Evolutionary conservation across 1,284 basidiomycete genomes (phyloP).

Genomic region (Puccinia horiana): DNA sequence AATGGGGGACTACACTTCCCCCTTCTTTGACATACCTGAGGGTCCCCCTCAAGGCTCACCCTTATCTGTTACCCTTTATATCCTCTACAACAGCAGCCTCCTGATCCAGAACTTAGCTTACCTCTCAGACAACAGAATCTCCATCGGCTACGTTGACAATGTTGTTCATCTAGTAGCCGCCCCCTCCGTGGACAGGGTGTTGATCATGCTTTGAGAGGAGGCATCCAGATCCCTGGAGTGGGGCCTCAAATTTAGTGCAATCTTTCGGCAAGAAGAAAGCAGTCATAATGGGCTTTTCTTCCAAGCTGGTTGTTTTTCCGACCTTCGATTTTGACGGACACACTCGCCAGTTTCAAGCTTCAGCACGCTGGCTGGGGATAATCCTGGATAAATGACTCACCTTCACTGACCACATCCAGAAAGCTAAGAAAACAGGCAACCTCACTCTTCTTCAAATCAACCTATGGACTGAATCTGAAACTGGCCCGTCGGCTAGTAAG

Average conservation of each 20-base stretch:
- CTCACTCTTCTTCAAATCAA: neutral
- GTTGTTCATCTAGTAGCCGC: slow-evolving; percentile 22
- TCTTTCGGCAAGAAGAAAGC: slow-evolving; percentile 23
- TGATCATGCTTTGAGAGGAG: neutral
- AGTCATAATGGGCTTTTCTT: neutral
- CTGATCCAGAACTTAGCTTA: neutral
- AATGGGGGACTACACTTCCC: slow-evolving; percentile 7
- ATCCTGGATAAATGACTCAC: slow-evolving; percentile 55
- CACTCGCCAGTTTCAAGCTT: neutral
- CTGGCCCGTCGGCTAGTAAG: neutral
- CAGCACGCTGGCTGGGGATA: slow-evolving; percentile 58
- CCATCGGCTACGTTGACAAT: slow-evolving; percentile 21
- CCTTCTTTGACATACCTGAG: neutral
- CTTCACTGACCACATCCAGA: slow-evolving; percentile 55
- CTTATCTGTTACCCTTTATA: slow-evolving; percentile 31
- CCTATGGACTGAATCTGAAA: slow-evolving; percentile 9
- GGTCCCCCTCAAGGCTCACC: slow-evolving; percentile 29
- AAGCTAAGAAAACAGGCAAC: neutral
- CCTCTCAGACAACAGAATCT: neutral
- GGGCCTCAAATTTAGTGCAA: neutral
- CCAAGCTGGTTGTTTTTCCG: neutral
- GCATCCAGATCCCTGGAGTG: neutral
- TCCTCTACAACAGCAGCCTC: slow-evolving; percentile 22
- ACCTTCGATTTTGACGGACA: slow-evolving; percentile 12
- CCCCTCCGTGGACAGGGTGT: neutral